A percentile compares a stretch with the other conserved stretches of the same genome.
Conservation (phyloP, 208 protist species). For the Wallacemonas sp. region DNA sequence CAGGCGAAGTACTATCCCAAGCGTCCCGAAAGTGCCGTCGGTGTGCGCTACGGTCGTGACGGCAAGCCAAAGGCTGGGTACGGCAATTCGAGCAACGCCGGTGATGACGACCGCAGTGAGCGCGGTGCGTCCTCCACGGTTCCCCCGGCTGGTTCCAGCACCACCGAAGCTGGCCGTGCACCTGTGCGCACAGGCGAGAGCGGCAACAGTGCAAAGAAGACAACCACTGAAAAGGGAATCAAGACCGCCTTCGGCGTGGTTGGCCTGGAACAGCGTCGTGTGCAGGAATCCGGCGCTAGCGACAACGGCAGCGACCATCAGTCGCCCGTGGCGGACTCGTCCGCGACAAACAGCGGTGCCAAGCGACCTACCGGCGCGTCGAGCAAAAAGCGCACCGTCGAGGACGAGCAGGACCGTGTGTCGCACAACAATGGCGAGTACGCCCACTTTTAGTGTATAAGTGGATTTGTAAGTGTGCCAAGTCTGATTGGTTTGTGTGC, state of each 20-base stretch:
- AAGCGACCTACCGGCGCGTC: constrained; percentile 1
- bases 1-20: constrained; percentile 68
- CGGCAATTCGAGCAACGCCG: neutral
- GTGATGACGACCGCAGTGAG: constrained; percentile 7
- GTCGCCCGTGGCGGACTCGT: neutral
- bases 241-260: constrained; percentile 69
- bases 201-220: neutral
- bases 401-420: constrained; percentile 45
- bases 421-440: constrained; percentile 31
- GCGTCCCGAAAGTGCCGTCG: constrained; percentile 43
- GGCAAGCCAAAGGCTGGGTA: constrained; percentile 29
- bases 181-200: neutral
- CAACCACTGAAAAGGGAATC: constrained; percentile 11
- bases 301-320: constrained; percentile 7
- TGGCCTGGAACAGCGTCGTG: constrained; percentile 44
- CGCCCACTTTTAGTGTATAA: constrained; percentile 18
- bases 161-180: neutral
- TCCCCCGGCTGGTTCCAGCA: neutral
- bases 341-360: neutral
- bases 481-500: constrained; percentile 1
- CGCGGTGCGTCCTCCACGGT: neutral
- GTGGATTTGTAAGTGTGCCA: neutral
- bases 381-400: constrained; percentile 23
- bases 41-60: constrained; percentile 55
- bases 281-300: constrained; percentile 22